Conservation (phyloP, 768 basidiomycete species). For the Boletellus ananiceps region DNA sequence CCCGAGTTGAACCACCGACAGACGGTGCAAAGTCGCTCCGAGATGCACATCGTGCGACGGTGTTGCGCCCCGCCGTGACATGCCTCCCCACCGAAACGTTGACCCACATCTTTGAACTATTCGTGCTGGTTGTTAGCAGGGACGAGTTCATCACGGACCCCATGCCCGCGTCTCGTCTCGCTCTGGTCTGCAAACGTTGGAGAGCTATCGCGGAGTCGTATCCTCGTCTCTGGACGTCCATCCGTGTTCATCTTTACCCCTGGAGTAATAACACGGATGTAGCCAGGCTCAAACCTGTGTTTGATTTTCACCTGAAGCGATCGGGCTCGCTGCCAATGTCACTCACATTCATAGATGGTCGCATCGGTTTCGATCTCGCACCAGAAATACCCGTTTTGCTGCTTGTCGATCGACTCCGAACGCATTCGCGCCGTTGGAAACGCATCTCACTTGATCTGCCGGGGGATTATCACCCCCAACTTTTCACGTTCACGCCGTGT, state of each 20-base stretch:
- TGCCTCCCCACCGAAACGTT: constrained; percentile 34
- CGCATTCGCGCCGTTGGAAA: constrained; percentile 16
- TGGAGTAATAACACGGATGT: not conserved
- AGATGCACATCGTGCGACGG: not conserved
- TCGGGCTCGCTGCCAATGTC: constrained; percentile 15
- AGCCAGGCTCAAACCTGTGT: not conserved
- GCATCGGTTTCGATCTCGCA: not conserved
- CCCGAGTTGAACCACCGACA: not conserved
- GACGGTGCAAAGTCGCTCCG: no score
- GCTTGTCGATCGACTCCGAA: constrained; percentile 16
- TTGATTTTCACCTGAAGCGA: constrained; percentile 12
- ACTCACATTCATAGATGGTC: constrained; percentile 18
- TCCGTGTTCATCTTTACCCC: constrained; percentile 11
- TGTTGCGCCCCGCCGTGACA: not conserved
- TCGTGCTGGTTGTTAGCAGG: not conserved
- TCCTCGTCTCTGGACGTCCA: constrained; percentile 21
- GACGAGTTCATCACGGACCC: not conserved
- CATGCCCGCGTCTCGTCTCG: constrained; percentile 3
- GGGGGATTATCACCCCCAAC: constrained; percentile 2
- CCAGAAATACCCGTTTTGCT: constrained; percentile 13
- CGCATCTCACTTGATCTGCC: constrained; percentile 9
- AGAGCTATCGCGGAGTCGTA: constrained; percentile 7
- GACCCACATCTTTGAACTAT: constrained; percentile 10
- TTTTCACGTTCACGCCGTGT: constrained; percentile 15
- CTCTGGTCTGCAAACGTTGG: constrained; percentile 22